A percentile compares a stretch with the other conserved stretches of the same genome.
Evolutionary conservation across 2,329 filamentous ascomycete species (phyloP).

Genomic region (Emergomyces africanus): DNA sequence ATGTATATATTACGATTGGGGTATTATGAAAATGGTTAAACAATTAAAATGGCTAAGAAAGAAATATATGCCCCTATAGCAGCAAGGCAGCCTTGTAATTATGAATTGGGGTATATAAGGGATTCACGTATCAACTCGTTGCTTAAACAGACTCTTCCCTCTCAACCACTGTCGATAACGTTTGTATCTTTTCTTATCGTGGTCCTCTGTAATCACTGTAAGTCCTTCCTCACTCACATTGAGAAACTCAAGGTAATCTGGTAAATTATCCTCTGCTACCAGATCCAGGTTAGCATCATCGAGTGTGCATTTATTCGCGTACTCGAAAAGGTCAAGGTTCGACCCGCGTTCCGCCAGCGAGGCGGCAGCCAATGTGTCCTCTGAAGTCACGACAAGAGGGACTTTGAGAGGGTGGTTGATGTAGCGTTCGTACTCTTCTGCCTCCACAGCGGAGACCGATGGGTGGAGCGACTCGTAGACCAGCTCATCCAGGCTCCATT

Average conservation of each 20-base stretch:
- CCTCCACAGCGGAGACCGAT: constrained; percentile 61
- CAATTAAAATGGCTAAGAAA: constrained; percentile 1
- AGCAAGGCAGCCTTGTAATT: not conserved
- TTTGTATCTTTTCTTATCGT: constrained; percentile 88
- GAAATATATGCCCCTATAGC: not conserved
- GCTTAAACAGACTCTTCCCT: constrained; percentile 93
- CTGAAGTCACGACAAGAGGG: constrained; percentile 47
- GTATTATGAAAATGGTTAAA: not conserved
- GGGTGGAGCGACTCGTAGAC: constrained; percentile 79
- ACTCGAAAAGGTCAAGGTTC: constrained; percentile 62
- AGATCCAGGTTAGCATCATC: constrained; percentile 37
- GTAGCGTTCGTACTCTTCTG: constrained; percentile 78
- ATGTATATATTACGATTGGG: not conserved
- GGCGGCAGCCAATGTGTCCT: constrained; percentile 24
- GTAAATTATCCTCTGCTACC: constrained; percentile 50
- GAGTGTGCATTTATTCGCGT: constrained; percentile 57
- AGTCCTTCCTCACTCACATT: constrained; percentile 68
- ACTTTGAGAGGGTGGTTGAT: constrained; percentile 80
- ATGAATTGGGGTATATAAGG: not conserved
- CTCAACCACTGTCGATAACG: constrained; percentile 89
- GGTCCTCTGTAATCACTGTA: constrained; percentile 77
- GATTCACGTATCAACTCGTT: constrained; percentile 43
- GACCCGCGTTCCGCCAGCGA: constrained; percentile 25
- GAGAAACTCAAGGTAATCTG: constrained; percentile 65
- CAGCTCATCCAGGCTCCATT: constrained; percentile 61